Percentiles rank a stretch among this genome's conserved stretches.
phyloP scores from a whole-genome alignment of 257 asterid genomes.

The Solanum ossicruentum region DNA sequence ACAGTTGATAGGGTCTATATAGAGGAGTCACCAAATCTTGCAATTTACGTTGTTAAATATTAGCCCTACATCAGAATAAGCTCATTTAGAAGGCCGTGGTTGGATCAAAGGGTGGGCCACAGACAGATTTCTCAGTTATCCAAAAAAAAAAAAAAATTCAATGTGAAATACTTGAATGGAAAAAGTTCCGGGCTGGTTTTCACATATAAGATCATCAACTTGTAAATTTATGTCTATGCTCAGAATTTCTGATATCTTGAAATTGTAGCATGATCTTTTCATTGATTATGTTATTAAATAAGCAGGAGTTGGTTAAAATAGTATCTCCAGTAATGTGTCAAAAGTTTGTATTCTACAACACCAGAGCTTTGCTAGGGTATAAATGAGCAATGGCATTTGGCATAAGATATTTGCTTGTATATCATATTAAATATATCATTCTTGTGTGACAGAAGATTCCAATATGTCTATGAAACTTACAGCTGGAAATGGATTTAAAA shows the following conservation, averaged over 20 bases:
- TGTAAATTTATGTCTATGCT: neutral
- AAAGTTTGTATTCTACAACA: neutral
- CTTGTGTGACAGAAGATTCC: neutral
- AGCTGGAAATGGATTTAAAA: neutral
- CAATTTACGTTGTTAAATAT: neutral
- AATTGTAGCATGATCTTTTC: neutral
- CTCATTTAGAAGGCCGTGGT: neutral
- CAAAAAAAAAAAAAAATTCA: neutral
- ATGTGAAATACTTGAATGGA: neutral
- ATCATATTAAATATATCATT: neutral
- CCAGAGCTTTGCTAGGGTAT: neutral
- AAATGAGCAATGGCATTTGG: neutral
- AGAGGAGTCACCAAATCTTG: neutral
- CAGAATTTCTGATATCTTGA: neutral
- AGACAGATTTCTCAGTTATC: too few species aligned
- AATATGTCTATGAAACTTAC: neutral
- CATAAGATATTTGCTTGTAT: neutral
- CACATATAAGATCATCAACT: neutral
- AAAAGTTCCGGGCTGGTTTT: neutral
- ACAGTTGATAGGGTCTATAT: neutral
- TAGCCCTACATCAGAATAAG: neutral
- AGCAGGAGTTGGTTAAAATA: neutral
- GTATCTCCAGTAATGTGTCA: neutral
- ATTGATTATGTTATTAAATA: neutral
- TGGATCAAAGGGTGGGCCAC: too few species aligned